phyloP scores from a whole-genome alignment of 2,329 filamentous ascomycete species.

The Calonectria hawksworthii region DNA sequence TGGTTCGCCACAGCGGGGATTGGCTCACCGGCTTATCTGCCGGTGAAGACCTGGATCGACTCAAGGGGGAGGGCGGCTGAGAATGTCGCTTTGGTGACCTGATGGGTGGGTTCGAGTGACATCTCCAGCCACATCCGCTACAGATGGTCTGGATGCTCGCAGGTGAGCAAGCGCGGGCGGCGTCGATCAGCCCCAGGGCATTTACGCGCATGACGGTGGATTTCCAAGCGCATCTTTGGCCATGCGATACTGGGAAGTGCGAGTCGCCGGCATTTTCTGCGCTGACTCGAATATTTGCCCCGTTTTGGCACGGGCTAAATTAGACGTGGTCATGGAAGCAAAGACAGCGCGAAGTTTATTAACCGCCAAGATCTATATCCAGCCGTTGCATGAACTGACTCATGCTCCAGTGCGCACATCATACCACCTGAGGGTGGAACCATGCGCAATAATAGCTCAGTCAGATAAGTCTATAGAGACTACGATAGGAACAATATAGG shows the following conservation, averaged over 20 bases:
- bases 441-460: too few relatives aligned
- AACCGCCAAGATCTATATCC: not conserved
- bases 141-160: not conserved
- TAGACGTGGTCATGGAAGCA: not conserved
- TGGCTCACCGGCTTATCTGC: not conserved
- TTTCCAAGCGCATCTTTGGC: not conserved
- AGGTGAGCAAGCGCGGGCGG: not conserved
- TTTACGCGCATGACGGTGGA: not conserved
- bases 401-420: not conserved
- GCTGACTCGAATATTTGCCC: not conserved
- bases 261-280: not conserved
- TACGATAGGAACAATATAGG: not conserved
- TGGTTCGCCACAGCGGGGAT: not conserved
- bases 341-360: not conserved
- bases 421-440: not conserved
- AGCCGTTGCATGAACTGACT: not conserved
- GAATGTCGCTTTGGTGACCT: too few relatives aligned
- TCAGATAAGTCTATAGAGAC: not conserved
- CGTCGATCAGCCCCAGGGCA: not conserved
- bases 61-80: too few relatives aligned
- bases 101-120: not conserved
- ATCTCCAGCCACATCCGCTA: not conserved
- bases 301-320: not conserved
- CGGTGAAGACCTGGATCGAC: not conserved
- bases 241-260: not conserved